Conservation (phyloP, 371 early-diverging fungal species). For the Apophysomyces sp. region DNA sequence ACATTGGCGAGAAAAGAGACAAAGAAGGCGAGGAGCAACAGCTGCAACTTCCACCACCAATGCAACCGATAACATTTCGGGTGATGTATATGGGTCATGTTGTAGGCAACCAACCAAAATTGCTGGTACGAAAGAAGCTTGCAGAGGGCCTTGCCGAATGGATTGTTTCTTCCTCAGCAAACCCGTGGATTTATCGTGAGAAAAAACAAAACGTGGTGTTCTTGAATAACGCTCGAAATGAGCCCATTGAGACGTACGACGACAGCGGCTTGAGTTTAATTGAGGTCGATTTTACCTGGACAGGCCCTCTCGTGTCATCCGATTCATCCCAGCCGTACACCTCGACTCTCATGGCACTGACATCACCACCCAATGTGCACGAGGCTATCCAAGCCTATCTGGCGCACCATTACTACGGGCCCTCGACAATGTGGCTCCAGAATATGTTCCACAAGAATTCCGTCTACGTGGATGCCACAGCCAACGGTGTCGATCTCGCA, state of each 20-base stretch:
- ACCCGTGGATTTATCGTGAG: not conserved
- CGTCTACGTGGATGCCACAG: conserved; percentile 8
- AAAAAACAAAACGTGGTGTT: conserved; percentile 10
- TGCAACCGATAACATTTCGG: conserved; percentile 1
- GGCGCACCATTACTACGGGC: conserved; percentile 1
- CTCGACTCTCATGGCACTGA: not conserved
- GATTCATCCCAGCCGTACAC: too few relatives aligned
- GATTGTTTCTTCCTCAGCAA: not conserved
- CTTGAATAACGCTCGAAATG: not conserved
- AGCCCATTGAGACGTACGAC: conserved; percentile 21
- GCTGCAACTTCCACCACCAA: not conserved
- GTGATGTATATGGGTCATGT: conserved; percentile 11
- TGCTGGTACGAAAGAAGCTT: conserved; percentile 1
- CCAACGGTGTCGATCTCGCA: conserved; percentile 16
- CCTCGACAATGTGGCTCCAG: not conserved
- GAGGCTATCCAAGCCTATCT: conserved; percentile 5
- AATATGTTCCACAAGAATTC: not conserved
- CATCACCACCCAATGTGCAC: not conserved
- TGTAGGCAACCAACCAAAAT: not conserved
- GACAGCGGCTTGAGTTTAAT: conserved; percentile 19
- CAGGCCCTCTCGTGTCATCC: not conserved
- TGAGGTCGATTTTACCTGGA: conserved; percentile 24
- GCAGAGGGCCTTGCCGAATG: conserved; percentile 6
- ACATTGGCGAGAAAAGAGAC: too few relatives aligned
- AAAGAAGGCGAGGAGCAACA: not conserved